phyloP scores from a whole-genome alignment of 2,329 filamentous ascomycete genomes.

The Fusarium sulawesiense region DNA sequence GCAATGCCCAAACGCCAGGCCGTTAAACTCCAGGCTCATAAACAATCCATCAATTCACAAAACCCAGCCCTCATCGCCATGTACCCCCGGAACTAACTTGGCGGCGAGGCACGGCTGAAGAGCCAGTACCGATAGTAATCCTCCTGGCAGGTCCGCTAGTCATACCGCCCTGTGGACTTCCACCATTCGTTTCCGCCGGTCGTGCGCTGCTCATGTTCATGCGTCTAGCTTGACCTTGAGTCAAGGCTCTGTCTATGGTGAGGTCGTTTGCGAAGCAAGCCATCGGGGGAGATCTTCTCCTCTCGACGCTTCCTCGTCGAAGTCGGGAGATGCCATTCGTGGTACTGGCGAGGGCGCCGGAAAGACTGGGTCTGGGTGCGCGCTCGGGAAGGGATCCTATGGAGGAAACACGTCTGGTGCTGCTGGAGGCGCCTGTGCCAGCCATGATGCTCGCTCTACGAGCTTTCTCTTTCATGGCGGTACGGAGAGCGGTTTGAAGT shows the following conservation, averaged over 20 bases:
- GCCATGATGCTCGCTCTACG: conserved; percentile 56
- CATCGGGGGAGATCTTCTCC: conserved; percentile 65
- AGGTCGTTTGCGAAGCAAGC: conserved; percentile 61
- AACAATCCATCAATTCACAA: conserved; percentile 39
- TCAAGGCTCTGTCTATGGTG: conserved; percentile 56
- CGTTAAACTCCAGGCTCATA: conserved; percentile 43
- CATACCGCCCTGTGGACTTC: conserved; percentile 42
- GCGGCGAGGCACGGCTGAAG: conserved; percentile 45
- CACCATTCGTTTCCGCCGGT: conserved; percentile 42
- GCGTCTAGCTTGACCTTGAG: conserved; percentile 66
- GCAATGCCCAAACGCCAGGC: conserved; percentile 35
- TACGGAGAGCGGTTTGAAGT: conserved; percentile 66
- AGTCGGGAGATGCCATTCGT: conserved; percentile 68
- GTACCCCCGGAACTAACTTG: conserved; percentile 48
- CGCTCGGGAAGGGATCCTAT: conserved; percentile 53
- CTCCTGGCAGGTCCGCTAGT: conserved; percentile 48
- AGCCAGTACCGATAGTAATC: conserved; percentile 53
- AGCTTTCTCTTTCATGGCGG: conserved; percentile 60
- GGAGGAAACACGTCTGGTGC: conserved; percentile 58
- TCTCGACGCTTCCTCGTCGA: conserved; percentile 62
- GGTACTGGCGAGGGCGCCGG: conserved; percentile 59
- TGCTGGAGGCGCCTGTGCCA: conserved; percentile 51
- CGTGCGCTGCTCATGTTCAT: conserved; percentile 65
- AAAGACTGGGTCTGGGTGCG: conserved; percentile 52
- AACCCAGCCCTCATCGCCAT: conserved; percentile 48